phyloP scores from a whole-genome alignment of 257 asterid species.

The Voacanga thouarsii region DNA sequence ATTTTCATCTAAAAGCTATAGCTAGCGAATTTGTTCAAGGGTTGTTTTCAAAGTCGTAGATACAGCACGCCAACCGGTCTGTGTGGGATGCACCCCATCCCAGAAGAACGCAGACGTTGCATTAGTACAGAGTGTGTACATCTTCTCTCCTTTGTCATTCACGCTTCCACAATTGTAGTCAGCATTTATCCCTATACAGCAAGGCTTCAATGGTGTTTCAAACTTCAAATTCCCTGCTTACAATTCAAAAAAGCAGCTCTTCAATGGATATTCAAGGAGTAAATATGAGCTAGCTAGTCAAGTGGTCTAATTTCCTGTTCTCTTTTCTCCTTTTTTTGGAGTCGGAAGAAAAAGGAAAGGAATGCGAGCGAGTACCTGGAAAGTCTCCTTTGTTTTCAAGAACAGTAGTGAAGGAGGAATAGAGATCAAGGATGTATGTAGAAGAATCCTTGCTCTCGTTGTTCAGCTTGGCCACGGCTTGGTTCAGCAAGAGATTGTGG shows the following conservation, averaged over 20 bases:
- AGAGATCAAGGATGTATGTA: slow-evolving; percentile 53
- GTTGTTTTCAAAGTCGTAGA: slow-evolving; percentile 33
- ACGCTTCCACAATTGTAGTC: slow-evolving; percentile 49
- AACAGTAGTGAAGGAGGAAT: slow-evolving; percentile 45
- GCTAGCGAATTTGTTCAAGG: slow-evolving; percentile 33
- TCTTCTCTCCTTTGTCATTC: slow-evolving; percentile 49
- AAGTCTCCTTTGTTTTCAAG: slow-evolving; percentile 33
- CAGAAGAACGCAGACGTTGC: slow-evolving; percentile 67
- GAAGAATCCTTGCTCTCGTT: slow-evolving; percentile 35
- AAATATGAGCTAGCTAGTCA: neutral
- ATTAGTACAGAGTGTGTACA: slow-evolving; percentile 65
- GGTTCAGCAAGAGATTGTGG: slow-evolving; percentile 55
- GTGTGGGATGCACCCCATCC: slow-evolving; percentile 80
- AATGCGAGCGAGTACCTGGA: slow-evolving; percentile 22
- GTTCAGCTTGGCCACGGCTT: slow-evolving; percentile 49
- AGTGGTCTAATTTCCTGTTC: too few relatives aligned
- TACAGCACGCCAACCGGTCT: slow-evolving; percentile 86
- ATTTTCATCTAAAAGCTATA: too few relatives aligned
- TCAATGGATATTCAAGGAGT: neutral
- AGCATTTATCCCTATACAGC: slow-evolving; percentile 57
- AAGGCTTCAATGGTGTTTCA: slow-evolving; percentile 66
- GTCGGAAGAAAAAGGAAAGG: too few relatives aligned
- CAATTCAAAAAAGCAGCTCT: neutral
- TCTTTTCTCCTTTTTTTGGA: too few relatives aligned
- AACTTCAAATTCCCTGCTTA: slow-evolving; percentile 51